A percentile compares a stretch with the other conserved stretches of the same genome.
Conservation (phyloP, 768 basidiomycete species). For the Naganishia vishniacii region DNA sequence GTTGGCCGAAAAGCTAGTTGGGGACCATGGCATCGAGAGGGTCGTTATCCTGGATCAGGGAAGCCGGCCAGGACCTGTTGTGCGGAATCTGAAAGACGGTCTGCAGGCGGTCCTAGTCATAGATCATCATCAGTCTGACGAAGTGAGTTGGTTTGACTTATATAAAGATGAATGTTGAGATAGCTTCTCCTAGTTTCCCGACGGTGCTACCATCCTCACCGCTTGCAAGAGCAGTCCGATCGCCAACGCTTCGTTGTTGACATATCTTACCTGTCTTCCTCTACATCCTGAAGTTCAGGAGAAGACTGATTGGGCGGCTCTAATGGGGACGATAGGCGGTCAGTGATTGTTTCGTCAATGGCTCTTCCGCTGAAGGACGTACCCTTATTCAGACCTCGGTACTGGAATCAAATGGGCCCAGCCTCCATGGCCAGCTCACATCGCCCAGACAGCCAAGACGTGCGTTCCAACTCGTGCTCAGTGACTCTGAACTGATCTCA, state of each 20-base stretch:
- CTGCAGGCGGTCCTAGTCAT: constrained; percentile 48
- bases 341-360: constrained; percentile 25
- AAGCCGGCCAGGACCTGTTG: constrained; percentile 50
- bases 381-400: constrained; percentile 36
- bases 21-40: constrained; percentile 39
- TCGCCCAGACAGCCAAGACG: constrained; percentile 46
- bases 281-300: constrained; percentile 44
- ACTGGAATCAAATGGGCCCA: constrained; percentile 40
- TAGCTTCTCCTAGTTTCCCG: constrained; percentile 20
- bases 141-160: constrained; percentile 32
- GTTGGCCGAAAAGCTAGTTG: constrained; percentile 35
- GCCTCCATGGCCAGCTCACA: constrained; percentile 45
- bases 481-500: too few species aligned
- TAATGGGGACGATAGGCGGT: constrained; percentile 53
- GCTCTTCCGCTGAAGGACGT: neutral
- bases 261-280: constrained; percentile 51
- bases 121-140: constrained; percentile 54
- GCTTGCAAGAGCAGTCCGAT: constrained; percentile 52
- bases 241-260: constrained; percentile 52
- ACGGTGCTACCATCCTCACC: constrained; percentile 46
- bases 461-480: too few species aligned
- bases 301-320: constrained; percentile 50
- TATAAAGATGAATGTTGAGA: too few species aligned
- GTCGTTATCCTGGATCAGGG: constrained; percentile 55
- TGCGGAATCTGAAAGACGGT: constrained; percentile 30